These are phyloP conservation scores for Graphiopsis chlorocephala DNA, from an alignment of 2,329 filamentous ascomycete species.

Conservation along the genomic window DNA sequence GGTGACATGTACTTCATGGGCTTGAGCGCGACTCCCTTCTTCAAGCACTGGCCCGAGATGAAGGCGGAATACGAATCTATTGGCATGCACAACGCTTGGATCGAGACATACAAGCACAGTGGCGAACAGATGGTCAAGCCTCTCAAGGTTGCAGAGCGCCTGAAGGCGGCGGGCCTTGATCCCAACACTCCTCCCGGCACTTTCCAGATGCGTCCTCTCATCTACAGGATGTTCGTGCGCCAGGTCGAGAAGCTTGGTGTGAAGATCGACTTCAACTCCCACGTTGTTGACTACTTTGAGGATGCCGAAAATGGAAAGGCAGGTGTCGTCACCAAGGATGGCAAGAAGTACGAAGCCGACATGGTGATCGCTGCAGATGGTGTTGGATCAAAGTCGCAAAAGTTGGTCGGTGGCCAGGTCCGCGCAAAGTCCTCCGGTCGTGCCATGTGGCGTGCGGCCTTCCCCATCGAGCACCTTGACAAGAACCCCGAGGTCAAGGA, in stretches of 20 bases:
- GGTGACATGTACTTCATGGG: conserved; percentile 63
- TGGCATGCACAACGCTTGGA: conserved; percentile 54
- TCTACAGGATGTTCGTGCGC: conserved; percentile 55
- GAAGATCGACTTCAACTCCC: conserved; percentile 41
- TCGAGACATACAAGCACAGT: conserved; percentile 55
- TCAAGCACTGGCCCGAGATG: conserved; percentile 56
- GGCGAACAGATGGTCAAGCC: conserved; percentile 50
- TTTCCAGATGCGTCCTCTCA: conserved; percentile 56
- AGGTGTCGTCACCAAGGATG: conserved; percentile 37
- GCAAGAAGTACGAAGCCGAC: conserved; percentile 43
- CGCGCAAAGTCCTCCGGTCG: conserved; percentile 34
- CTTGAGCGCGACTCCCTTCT: conserved; percentile 53
- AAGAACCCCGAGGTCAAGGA: conserved; percentile 47
- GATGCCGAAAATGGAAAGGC: conserved; percentile 33
- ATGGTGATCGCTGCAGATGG: conserved; percentile 35
- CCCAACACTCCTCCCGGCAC: conserved; percentile 52
- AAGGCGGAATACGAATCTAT: conserved; percentile 51
- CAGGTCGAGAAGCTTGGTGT: conserved; percentile 48
- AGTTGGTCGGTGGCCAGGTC: conserved; percentile 45
- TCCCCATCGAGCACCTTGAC: conserved; percentile 44
- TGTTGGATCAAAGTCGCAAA: conserved; percentile 46
- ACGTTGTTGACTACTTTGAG: conserved; percentile 46
- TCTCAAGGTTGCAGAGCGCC: conserved; percentile 50
- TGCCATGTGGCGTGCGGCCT: conserved; percentile 33
- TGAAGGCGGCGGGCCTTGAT: conserved; percentile 45